Evolutionary conservation across 257 asterid genomes (phyloP).

Genomic region (Rubia yunnanensis): DNA sequence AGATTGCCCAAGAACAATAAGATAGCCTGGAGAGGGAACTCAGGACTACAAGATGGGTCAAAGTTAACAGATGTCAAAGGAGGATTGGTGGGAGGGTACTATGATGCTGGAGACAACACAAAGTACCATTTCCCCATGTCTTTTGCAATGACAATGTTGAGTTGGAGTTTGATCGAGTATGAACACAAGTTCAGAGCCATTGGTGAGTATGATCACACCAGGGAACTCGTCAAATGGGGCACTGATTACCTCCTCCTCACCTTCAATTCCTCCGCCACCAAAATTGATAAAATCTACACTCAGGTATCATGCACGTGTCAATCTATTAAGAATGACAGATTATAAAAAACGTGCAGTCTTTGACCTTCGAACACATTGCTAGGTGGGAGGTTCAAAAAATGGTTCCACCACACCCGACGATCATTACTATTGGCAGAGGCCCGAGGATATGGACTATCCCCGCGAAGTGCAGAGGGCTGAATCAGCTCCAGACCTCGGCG

Average conservation of each 20-base stretch:
- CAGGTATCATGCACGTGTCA: conserved; percentile 37
- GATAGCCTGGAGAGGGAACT: conserved; percentile 70
- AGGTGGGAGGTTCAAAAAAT: conserved; percentile 67
- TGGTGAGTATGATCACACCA: conserved; percentile 62
- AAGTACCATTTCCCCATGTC: conserved; percentile 87
- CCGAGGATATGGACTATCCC: conserved; percentile 74
- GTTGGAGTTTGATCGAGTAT: conserved; percentile 90
- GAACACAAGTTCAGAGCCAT: conserved; percentile 64
- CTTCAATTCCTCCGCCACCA: conserved; percentile 65
- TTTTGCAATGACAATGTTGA: conserved; percentile 84
- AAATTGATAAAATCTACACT: conserved; percentile 49
- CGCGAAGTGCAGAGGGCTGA: conserved; percentile 37
- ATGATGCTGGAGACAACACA: conserved; percentile 79
- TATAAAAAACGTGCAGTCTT: too few species aligned
- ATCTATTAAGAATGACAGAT: too few species aligned
- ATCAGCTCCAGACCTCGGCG: conserved; percentile 68
- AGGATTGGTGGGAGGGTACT: conserved; percentile 83
- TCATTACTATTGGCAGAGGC: conserved; percentile 81
- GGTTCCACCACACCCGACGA: conserved; percentile 70
- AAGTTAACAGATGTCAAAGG: conserved; percentile 46
- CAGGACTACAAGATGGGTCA: conserved; percentile 72
- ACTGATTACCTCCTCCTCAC: conserved; percentile 74
- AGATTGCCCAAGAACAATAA: conserved; percentile 57
- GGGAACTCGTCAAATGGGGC: conserved; percentile 84
- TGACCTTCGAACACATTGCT: neutral